phyloP scores from a whole-genome alignment of 2,329 filamentous ascomycete genomes.

The Fusarium tjaetaba region DNA sequence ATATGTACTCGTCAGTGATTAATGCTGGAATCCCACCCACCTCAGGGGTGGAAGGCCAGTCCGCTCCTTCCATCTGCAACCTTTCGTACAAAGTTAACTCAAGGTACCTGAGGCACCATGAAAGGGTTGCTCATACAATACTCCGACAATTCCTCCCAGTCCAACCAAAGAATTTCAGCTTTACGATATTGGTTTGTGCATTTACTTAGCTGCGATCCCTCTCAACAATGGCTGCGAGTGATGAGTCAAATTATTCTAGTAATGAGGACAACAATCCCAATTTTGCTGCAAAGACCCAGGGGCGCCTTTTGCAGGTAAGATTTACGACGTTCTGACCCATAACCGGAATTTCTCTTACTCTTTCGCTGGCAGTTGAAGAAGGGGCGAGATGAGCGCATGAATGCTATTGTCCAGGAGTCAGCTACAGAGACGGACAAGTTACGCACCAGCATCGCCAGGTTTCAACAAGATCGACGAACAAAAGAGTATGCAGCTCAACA shows the following conservation, averaged over 20 bases:
- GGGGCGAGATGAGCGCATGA: conserved; percentile 43
- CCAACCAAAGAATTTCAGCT: not conserved
- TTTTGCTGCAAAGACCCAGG: conserved; percentile 41
- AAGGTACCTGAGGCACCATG: not conserved
- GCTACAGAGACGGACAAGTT: conserved; percentile 40
- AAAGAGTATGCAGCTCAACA: conserved; percentile 32
- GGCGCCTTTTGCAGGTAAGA: conserved; percentile 42
- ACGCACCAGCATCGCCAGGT: conserved; percentile 31
- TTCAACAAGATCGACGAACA: conserved; percentile 38
- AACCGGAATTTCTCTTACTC: not conserved
- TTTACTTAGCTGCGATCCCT: not conserved
- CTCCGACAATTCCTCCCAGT: not conserved
- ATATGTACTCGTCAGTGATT: not conserved
- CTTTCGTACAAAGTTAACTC: not conserved
- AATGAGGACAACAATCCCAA: conserved; percentile 38
- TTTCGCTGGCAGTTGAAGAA: conserved; percentile 42
- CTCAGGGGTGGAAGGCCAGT: not conserved
- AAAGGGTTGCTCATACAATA: not conserved
- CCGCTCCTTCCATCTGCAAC: conserved; percentile 10
- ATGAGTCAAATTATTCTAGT: conserved; percentile 24
- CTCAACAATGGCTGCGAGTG: conserved; percentile 24
- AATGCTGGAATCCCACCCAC: not conserved
- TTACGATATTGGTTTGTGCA: not conserved
- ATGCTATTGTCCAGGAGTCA: conserved; percentile 38
- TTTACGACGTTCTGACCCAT: not conserved